phyloP scores from a whole-genome alignment of 108 stramenopile genomes.

The Cyclotella kingstonii region DNA sequence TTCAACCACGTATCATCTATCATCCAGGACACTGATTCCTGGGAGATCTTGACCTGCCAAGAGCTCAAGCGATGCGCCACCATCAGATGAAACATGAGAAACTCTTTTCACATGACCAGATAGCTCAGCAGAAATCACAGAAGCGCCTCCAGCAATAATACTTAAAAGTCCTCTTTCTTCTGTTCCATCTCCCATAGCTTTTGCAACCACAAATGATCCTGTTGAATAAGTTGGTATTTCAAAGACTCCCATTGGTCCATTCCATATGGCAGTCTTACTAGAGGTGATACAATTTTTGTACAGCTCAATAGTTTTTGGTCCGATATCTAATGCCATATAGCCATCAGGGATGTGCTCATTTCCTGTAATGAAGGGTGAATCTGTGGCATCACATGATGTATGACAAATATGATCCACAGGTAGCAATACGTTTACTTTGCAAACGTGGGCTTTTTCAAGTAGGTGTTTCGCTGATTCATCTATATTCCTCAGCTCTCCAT shows the following conservation, averaged over 20 bases:
- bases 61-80: conserved; percentile 94
- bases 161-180: conserved; percentile 71
- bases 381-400: conserved; percentile 69
- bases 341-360: conserved; percentile 79
- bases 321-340: conserved; percentile 98
- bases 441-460: conserved; percentile 58
- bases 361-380: conserved; percentile 62
- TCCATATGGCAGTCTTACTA: conserved; percentile 88
- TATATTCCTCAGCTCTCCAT: conserved; percentile 53
- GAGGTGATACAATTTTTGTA: conserved; percentile 61
- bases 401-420: conserved; percentile 91
- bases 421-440: conserved; percentile 73
- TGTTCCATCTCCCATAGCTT: conserved; percentile 86
- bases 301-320: conserved; percentile 75
- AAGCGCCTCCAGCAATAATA: conserved; percentile 97
- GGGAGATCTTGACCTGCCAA: conserved; percentile 91
- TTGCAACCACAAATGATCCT: conserved; percentile 85
- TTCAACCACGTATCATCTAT: too few relatives aligned
- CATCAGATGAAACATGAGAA: conserved; percentile 91
- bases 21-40: conserved; percentile 87
- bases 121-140: conserved; percentile 86
- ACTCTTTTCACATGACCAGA: conserved; percentile 81
- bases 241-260: conserved; percentile 98
- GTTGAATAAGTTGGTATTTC: conserved; percentile 88
- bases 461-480: conserved; percentile 86